Evolutionary conservation across 1,139 yeast genomes (phyloP), one percentile per base, ranked within the genome.

Genomic region (Torulaspora globosa): DNA sequence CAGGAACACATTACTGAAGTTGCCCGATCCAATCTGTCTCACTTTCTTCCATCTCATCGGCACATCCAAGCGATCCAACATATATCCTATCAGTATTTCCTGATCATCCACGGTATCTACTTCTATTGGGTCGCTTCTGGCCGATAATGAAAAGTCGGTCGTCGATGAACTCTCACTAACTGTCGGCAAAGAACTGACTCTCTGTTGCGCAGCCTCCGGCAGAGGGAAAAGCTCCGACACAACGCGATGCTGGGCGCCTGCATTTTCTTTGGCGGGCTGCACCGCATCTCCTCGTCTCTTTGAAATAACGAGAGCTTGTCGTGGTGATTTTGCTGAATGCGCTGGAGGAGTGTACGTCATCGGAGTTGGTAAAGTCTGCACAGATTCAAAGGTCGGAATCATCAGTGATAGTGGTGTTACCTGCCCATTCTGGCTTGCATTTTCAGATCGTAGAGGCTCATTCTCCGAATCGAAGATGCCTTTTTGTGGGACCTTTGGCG

Each of bases 1-100:
- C 32, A 76, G 59, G 5, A 76, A 68, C 10, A 82, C 87, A 2
- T 72, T 70, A 60, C 84, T 78, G 58, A 81, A 82, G 44, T 76
- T 78, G 0, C 88, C 88, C 6, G 67, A 54, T 1, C 88, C 88
- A 3, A 81, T 66, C 30, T 71, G 58, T 35, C 56, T 59, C 1
- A 63, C 51, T 37, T 59, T 59, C 37, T 48, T 56, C 72, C 68
- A 66, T 33, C 51, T 53, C 49, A 48, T 57, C 28, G 48, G 46
- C 5, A 39, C 49, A 8, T 55, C 56, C 35, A 48, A 49, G 47
- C 41, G 63, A 55, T 50, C 60, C 19, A 54, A 46, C 48, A 36
- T 44, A 49, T 40, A 58, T n/a, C 69, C 69, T 21, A 53, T 47
- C 14, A 57, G 41, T 4, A 45, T 41, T 1, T 43, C 47, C 12